Base-by-base conservation (phyloP, 768 basidiomycete genomes). In the Naganishia onofrii region DNA sequence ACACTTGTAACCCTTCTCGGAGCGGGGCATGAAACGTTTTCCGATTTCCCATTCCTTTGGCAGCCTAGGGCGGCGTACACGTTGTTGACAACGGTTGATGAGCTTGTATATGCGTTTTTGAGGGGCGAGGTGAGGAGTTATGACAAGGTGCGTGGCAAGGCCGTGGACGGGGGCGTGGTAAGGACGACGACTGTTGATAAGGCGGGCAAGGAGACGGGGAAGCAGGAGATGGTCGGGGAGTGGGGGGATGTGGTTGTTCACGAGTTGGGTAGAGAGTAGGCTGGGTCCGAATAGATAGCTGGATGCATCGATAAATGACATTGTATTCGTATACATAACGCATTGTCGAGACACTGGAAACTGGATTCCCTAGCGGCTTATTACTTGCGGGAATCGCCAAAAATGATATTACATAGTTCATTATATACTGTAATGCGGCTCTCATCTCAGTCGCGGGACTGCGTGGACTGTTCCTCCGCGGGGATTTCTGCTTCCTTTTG, bases 41-140 rank as follows among this genome's bases (percentile, higher is more conserved):
- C 79, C 23, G 79, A 80, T 64, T 78, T 80, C 71, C 77, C 77
- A 31, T 69, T 78, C 26, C 74, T 80, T 21, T 44, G 71, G 21
- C 74, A 76, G 8, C 70, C 74, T 38, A 46, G 69, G 0, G 67
- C 72, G 29, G 55, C 71, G 3, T 57, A 68, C 13, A 54, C 28
- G 7, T 57, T 76, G 9, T 64, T 79, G 6, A 57, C 56, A 48
- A 77, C 69, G n/a, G 71, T 77, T 12, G 73, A 80, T 63, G 70
- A 73, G 51, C 60, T 80, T 19, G 73, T 75, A 2, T 64, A 60
- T n/a, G 58, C 69, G 28, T 80, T 80, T 72, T 46, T 80, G 28
- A 29, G 67, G 15, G 73, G 71, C 31, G 42, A 68, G 6, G 60
- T 80, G 0, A 42, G 29, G 13, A 19, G 60, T 29, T 55, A 66